phyloP scores from a whole-genome alignment of 257 asterid genomes.

The Buddleja alternifolia region DNA sequence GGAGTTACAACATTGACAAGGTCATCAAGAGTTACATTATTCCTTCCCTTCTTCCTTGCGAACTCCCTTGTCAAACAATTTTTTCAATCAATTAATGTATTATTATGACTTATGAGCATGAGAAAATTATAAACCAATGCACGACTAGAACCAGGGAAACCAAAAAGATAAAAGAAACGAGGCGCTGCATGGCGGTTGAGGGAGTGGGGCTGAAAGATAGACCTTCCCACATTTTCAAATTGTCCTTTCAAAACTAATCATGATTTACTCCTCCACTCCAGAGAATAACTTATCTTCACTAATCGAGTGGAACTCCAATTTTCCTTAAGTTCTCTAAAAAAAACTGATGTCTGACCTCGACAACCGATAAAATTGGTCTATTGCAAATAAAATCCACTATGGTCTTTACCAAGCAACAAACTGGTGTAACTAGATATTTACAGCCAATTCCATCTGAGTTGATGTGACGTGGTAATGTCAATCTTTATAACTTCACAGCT shows the following conservation, averaged over 20 bases:
- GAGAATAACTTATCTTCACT: background rate
- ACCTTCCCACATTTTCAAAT: background rate
- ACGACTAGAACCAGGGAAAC: background rate
- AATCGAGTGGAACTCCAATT: background rate
- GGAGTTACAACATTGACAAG: conserved; percentile 76
- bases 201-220: background rate
- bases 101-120: background rate
- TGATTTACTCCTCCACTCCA: background rate
- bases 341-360: background rate
- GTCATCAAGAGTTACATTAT: conserved; percentile 69
- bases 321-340: background rate
- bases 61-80: conserved; percentile 54
- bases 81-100: conserved; percentile 17
- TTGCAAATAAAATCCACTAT: background rate
- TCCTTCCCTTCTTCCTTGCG: conserved; percentile 76
- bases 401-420: background rate
- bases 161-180: background rate
- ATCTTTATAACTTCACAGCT: too few relatives aligned
- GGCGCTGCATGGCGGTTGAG: too few relatives aligned
- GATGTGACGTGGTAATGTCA: background rate
- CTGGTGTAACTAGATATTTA: background rate
- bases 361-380: background rate
- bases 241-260: background rate
- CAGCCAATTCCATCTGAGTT: background rate
- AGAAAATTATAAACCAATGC: background rate